Base-by-base conservation (phyloP, 1,284 basidiomycete genomes). In the Fomitopsis palustris region DNA sequence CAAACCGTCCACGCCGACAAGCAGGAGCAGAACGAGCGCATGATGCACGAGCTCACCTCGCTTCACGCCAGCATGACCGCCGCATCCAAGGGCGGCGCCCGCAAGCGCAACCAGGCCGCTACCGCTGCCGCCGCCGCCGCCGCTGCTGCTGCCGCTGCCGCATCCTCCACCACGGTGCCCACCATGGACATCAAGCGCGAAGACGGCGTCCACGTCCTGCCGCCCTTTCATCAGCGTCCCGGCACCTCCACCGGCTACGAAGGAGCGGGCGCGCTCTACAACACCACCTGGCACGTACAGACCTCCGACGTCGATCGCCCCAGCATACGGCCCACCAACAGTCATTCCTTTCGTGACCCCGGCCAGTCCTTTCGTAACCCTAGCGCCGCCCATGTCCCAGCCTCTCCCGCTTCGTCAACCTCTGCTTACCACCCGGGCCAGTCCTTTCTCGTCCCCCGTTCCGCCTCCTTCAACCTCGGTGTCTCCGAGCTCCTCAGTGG, bases 1-100 rank as follows among this genome's bases (percentile, higher is more conserved):
- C 92, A 96, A 77, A 97, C 95, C 3, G 95, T 97, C 2, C 96
- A 98, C 70, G 88, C 94, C 27, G 94, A 97, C 70, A 92, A 91
- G 75, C 83, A 84, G 70, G 88, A 92, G 0, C 83, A 88, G 71
- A 98, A 98, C 79, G 93, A 96, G 72, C 78, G 83, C 47, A 95
- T 96, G 92, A 93, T 96, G 85, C 86, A 88, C 64, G 90, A 94
- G 59, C 86, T 97, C 60, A 91, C 91, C 37, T 84, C 87, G 3
- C 82, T 96, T 33, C 95, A 97, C 66, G 90, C 93, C 31, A 85
- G 83, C 54, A 92, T 97, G 86, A 84, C 86, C 21, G 87, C 87
- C 14, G 85, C 85, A 41, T 83, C 81, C 74, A 90, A 89, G 73
- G 74, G 78, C 45, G 74, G 54, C 75, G 82, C 27, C 19, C 76